Base-by-base conservation (phyloP, 805 yeast species). In the Lachancea kluyveri region DNA sequence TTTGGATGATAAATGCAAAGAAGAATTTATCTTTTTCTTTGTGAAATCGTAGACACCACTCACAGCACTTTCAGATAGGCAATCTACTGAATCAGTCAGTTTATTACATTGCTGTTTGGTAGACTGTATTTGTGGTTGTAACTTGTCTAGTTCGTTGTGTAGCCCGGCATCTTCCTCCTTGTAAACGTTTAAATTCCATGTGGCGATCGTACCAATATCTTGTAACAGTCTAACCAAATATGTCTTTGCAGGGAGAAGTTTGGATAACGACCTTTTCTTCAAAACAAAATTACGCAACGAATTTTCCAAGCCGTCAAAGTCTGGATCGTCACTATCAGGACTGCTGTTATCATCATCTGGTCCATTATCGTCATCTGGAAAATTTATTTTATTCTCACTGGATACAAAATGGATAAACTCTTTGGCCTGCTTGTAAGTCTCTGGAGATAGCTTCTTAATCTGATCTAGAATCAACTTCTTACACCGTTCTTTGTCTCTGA, bases 341-440 rank as follows among this genome's bases (percentile, higher is more conserved):
- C 53, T 51, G 21, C 53, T 48, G 26, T 59, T 45, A 18, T 49
- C 54, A 14, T 49, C 45, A 21, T 47, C 51, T 25, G 43, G 52
- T 31, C 57, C 55, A 21, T 43, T 52, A 35, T 56, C 64, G 30
- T 54, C 72, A 18, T 52, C 66, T 1, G 68, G 67, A 1, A 54
- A 24, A 3, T 46, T 45, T 13, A 68, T 58, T 6, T 70, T 67
- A 3, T 71, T 68, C 13, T 68, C 63, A 0, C 90, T 76, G 17
- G 90, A 77, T 5, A 92, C 84, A 59, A 92, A 92, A 56, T 94
- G 98, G 6, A 92, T 94, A 61, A 92, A 87, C 25, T 88, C 94
- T n/a, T 69, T 62, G 0, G 96, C 74, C 44, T 82, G 85, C 52
- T 90, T 87, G 51, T 80, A 79, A 1, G 96, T 85, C 43, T 85